These are phyloP conservation scores for Lepidium campestre DNA, from an alignment of 441 rosid genomes.

Conservation along the genomic window DNA sequence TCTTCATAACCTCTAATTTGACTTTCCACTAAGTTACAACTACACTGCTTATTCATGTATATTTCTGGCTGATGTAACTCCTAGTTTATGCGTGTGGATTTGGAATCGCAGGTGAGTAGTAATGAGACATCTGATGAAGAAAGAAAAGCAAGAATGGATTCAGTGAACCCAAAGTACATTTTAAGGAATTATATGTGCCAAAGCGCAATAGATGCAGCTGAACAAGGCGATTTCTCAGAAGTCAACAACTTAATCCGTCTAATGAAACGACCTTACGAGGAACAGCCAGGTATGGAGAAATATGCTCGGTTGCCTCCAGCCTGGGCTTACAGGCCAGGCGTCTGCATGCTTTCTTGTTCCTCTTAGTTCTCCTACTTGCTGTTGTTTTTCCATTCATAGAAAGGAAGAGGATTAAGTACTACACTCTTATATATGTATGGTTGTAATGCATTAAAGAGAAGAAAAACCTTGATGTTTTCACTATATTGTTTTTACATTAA, in stretches of 20 bases:
- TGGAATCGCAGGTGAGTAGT: slow-evolving; percentile 48
- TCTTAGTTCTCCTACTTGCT: slow-evolving; percentile 41
- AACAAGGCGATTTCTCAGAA: slow-evolving; percentile 76
- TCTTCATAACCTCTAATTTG: not conserved
- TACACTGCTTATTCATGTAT: not conserved
- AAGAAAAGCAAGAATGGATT: slow-evolving; percentile 77
- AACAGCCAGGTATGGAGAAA: slow-evolving; percentile 94
- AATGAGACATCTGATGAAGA: slow-evolving; percentile 68
- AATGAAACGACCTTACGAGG: slow-evolving; percentile 75
- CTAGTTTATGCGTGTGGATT: not conserved
- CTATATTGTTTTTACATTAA: slow-evolving; percentile 1
- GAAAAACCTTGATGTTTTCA: not conserved
- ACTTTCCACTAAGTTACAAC: not conserved
- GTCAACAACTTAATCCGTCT: slow-evolving; percentile 72
- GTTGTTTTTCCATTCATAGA: slow-evolving; percentile 14
- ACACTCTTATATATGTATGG: slow-evolving; percentile 2
- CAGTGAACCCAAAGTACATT: slow-evolving; percentile 81
- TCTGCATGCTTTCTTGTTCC: slow-evolving; percentile 97
- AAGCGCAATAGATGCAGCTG: slow-evolving; percentile 88
- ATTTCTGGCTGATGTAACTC: slow-evolving; percentile 4
- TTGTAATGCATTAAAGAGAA: slow-evolving; percentile 9
- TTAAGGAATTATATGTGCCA: slow-evolving; percentile 91
- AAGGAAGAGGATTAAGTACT: not conserved
- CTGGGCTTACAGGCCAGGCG: slow-evolving; percentile 99
- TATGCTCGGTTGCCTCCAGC: slow-evolving; percentile 97